These are phyloP conservation scores for Aspergillus sp. DNA, from an alignment of 2,329 filamentous ascomycete genomes.

Conservation along the genomic window DNA sequence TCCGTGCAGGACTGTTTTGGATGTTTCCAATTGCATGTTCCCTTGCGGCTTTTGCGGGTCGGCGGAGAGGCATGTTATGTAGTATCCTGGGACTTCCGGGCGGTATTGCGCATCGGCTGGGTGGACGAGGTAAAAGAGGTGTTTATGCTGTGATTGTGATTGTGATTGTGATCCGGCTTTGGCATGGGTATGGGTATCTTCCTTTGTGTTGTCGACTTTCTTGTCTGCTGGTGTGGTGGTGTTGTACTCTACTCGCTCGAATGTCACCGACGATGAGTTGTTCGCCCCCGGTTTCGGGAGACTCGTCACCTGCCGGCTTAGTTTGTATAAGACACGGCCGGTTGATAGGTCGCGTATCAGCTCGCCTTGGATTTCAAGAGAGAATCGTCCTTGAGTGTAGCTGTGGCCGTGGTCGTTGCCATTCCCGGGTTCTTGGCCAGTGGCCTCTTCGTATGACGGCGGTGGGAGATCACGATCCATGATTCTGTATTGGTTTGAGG, in stretches of 20 bases:
- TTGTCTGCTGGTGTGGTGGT: too few species aligned
- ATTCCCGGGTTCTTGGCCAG: neutral
- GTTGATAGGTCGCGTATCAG: neutral
- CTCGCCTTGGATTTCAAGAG: neutral
- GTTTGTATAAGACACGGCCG: neutral
- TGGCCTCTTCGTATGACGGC: neutral
- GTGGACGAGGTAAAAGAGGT: constrained; percentile 17
- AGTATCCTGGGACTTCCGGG: constrained; percentile 17
- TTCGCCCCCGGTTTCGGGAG: neutral
- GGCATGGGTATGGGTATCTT: too few species aligned
- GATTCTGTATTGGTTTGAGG: neutral
- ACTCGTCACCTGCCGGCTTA: neutral
- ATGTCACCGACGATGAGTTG: neutral
- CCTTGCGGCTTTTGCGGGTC: neutral
- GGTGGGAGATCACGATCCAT: neutral
- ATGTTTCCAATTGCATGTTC: constrained; percentile 17
- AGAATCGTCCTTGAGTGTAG: too few species aligned
- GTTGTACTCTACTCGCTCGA: neutral
- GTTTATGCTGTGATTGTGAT: neutral
- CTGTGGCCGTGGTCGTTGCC: neutral
- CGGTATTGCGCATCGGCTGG: constrained; percentile 19
- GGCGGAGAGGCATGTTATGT: constrained; percentile 8
- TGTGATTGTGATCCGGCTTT: too few species aligned
- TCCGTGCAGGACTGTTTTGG: constrained; percentile 4
- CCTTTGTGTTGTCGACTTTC: too few species aligned